These are phyloP conservation scores for Ramaria sp. DNA, from an alignment of 768 basidiomycete species.

Conservation along the genomic window DNA sequence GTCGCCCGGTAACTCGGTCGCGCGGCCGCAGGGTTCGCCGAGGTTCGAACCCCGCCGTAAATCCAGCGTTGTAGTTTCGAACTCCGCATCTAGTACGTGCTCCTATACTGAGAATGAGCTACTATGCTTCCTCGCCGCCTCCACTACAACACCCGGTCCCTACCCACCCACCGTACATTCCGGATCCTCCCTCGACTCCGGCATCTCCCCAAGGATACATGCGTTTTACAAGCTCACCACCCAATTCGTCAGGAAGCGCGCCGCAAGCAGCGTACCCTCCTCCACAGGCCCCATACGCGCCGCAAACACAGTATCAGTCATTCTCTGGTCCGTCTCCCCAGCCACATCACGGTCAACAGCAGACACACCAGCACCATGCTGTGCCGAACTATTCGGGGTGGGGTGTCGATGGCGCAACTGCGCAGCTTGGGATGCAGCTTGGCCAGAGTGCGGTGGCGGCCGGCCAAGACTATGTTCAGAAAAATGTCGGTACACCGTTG, in stretches of 20 bases:
- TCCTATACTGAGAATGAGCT: slow-evolving; percentile 5
- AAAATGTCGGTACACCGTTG: too few species aligned
- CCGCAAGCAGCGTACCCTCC: slow-evolving; percentile 18
- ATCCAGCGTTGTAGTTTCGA: too few species aligned
- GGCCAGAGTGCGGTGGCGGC: slow-evolving; percentile 86
- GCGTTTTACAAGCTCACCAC: slow-evolving; percentile 56
- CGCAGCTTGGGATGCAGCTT: slow-evolving; percentile 93
- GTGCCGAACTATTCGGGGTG: slow-evolving; percentile 53
- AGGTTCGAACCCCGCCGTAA: too few species aligned
- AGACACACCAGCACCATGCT: slow-evolving; percentile 25
- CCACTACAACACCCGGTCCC: slow-evolving; percentile 83
- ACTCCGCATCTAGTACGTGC: too few species aligned
- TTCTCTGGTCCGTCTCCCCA: slow-evolving; percentile 10
- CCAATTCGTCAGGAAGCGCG: slow-evolving; percentile 19
- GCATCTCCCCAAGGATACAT: slow-evolving; percentile 68
- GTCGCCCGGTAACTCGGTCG: too few species aligned
- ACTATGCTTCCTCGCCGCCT: slow-evolving; percentile 37
- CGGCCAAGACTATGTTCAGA: slow-evolving; percentile 92
- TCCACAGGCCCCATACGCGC: too few species aligned
- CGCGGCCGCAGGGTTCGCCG: too few species aligned
- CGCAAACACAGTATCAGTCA: too few species aligned
- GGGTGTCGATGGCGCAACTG: slow-evolving; percentile 88
- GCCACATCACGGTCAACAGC: slow-evolving; percentile 10
- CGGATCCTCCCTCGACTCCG: slow-evolving; percentile 70
- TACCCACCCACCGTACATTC: slow-evolving; percentile 79